Evolutionary conservation across 2,329 filamentous ascomycete species (phyloP).

Genomic region (Penicillium capsulatum): DNA sequence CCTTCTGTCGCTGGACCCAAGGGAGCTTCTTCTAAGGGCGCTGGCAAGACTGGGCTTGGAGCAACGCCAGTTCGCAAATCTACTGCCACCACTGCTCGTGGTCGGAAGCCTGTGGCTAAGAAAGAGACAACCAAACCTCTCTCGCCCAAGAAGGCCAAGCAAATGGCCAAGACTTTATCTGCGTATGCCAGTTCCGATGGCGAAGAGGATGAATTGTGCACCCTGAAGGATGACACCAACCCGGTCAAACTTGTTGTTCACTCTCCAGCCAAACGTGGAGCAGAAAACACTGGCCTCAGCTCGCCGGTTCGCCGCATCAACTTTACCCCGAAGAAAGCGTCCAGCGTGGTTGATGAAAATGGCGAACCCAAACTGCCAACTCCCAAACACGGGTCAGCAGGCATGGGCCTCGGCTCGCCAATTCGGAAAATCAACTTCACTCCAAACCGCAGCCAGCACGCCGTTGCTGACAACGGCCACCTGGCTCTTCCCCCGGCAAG

Average conservation of each 20-base stretch:
- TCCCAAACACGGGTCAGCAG: constrained; percentile 22
- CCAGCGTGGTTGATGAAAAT: constrained; percentile 31
- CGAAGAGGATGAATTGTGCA: constrained; percentile 44
- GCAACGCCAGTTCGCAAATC: constrained; percentile 47
- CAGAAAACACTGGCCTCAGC: constrained; percentile 29
- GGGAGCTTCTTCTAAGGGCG: constrained; percentile 17
- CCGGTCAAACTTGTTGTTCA: constrained; percentile 29
- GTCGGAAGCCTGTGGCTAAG: constrained; percentile 33
- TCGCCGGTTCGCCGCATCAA: constrained; percentile 35
- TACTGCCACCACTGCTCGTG: constrained; percentile 25
- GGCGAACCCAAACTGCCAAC: constrained; percentile 28
- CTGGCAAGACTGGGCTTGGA: constrained; percentile 37
- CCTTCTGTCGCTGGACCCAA: constrained; percentile 23
- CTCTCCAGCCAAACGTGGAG: constrained; percentile 32
- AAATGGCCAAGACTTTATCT: constrained; percentile 41
- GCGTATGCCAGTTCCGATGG: constrained; percentile 37
- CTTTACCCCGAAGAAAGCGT: constrained; percentile 26
- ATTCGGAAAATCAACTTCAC: constrained; percentile 39
- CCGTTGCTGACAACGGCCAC: constrained; percentile 19
- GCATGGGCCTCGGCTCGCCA: constrained; percentile 29
- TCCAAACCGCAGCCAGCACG: constrained; percentile 15
- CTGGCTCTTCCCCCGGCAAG: constrained; percentile 26
- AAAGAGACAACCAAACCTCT: constrained; percentile 36
- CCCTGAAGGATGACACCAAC: constrained; percentile 31
- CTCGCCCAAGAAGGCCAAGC: constrained; percentile 48